Conservation (phyloP, 768 basidiomycete genomes). For the Suillus plorans region DNA sequence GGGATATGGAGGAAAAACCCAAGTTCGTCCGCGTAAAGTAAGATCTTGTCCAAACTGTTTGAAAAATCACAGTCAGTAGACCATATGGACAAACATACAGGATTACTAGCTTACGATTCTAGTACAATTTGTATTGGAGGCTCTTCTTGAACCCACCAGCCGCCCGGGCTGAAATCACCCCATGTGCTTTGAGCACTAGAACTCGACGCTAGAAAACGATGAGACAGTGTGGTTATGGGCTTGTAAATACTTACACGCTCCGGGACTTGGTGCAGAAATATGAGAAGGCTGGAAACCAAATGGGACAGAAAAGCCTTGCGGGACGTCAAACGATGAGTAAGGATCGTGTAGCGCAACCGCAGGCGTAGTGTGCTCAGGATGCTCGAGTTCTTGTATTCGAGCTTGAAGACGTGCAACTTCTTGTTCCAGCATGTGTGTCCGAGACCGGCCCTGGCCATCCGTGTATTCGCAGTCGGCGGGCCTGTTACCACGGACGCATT, state of each 20-base stretch:
- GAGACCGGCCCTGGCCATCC: conserved; percentile 59
- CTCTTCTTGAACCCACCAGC: conserved; percentile 19
- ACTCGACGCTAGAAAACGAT: conserved; percentile 3
- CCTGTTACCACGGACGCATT: conserved; percentile 58
- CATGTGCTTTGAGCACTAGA: background rate
- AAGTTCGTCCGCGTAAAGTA: conserved; percentile 55
- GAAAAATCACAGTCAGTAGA: background rate
- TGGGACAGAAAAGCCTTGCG: background rate
- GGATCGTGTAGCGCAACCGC: conserved; percentile 53
- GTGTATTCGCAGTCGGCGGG: conserved; percentile 72
- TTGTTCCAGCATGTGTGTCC: conserved; percentile 60
- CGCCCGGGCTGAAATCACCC: background rate
- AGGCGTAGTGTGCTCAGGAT: conserved; percentile 47
- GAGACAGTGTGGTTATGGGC: background rate
- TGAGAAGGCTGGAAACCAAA: background rate
- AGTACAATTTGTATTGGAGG: conserved; percentile 32
- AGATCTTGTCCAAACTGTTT: conserved; percentile 37
- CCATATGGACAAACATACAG: background rate
- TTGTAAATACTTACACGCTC: conserved; percentile 2
- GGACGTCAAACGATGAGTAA: conserved; percentile 28
- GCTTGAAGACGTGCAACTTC: conserved; percentile 55
- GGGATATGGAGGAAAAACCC: conserved; percentile 63
- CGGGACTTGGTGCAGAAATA: conserved; percentile 5
- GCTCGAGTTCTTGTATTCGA: conserved; percentile 56
- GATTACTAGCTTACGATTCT: conserved; percentile 29